Evolutionary conservation across 108 stramenopile species (phyloP).

Genomic region (Nitzschia sp.): DNA sequence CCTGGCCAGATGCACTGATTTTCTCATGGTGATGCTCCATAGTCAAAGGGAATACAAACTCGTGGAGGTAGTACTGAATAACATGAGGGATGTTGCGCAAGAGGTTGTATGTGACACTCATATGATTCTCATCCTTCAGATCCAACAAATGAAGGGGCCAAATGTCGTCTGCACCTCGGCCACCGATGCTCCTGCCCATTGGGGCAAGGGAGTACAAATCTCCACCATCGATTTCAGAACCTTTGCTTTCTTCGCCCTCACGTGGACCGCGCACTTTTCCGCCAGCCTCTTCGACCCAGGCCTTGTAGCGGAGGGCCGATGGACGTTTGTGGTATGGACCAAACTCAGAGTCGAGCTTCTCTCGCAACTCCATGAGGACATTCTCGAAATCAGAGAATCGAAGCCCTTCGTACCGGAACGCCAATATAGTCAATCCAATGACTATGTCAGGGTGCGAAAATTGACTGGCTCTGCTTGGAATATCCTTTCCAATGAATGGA

Average conservation of each 20-base stretch:
- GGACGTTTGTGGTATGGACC: conserved; percentile 96
- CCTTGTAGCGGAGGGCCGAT: conserved; percentile 82
- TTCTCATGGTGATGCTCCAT: conserved; percentile 96
- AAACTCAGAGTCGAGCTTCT: conserved; percentile 91
- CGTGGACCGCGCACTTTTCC: conserved; percentile 91
- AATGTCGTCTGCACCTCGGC: conserved; percentile 85
- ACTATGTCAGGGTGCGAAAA: conserved; percentile 99
- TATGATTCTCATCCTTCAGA: conserved; percentile 92
- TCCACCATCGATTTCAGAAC: conserved; percentile 43
- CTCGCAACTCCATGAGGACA: conserved; percentile 83
- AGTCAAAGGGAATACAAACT: conserved; percentile 91
- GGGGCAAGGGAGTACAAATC: conserved; percentile 48
- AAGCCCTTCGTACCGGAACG: conserved; percentile 97
- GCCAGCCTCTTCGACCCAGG: conserved; percentile 94
- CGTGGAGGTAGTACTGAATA: conserved; percentile 87
- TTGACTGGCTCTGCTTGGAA: conserved; percentile 95
- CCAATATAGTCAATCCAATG: conserved; percentile 94
- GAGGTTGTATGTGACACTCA: conserved; percentile 86
- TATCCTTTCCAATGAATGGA: conserved; percentile 98
- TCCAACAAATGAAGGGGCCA: conserved; percentile 98
- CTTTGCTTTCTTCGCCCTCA: conserved; percentile 56
- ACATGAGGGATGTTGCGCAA: conserved; percentile 84
- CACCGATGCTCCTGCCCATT: conserved; percentile 46
- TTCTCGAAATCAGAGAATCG: conserved; percentile 88
- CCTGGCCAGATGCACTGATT: conserved; percentile 97